phyloP scores from a whole-genome alignment of 306 rosid genomes.

The Prunus mume region DNA sequence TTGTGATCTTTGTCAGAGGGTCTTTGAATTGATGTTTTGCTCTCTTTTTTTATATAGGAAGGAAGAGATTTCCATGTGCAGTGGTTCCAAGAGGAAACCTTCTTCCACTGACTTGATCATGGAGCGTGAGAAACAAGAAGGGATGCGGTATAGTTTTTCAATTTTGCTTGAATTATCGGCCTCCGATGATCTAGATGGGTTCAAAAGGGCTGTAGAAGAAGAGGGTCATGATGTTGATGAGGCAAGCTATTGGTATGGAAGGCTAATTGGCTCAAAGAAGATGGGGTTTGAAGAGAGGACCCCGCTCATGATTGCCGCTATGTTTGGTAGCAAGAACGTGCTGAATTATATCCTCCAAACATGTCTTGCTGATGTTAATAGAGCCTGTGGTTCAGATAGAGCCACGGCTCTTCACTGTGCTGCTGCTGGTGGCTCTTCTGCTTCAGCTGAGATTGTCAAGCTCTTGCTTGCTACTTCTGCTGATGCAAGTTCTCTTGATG shows the following conservation, averaged over 20 bases:
- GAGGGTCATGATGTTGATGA: slow-evolving; percentile 52
- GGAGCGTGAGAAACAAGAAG: slow-evolving; percentile 49
- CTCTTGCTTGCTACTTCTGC: slow-evolving; percentile 68
- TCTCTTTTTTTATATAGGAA: slow-evolving; percentile 17
- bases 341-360: slow-evolving; percentile 50
- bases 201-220: slow-evolving; percentile 60
- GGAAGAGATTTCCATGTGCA: slow-evolving; percentile 52
- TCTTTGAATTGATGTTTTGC: not conserved
- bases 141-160: slow-evolving; percentile 27
- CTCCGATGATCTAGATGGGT: slow-evolving; percentile 47
- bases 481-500: slow-evolving; percentile 47
- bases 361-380: slow-evolving; percentile 60
- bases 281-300: slow-evolving; percentile 68
- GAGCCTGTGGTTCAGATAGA: slow-evolving; percentile 53
- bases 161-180: slow-evolving; percentile 66
- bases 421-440: slow-evolving; percentile 59
- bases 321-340: slow-evolving; percentile 71
- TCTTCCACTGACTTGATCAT: slow-evolving; percentile 40
- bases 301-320: slow-evolving; percentile 80
- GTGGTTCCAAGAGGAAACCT: slow-evolving; percentile 58
- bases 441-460: slow-evolving; percentile 57
- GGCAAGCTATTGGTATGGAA: slow-evolving; percentile 75
- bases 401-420: slow-evolving; percentile 88
- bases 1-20: not conserved
- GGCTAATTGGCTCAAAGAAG: slow-evolving; percentile 61